These are phyloP conservation scores for Phaeotremella skinneri DNA, from an alignment of 768 basidiomycete species.

Conservation along the genomic window DNA sequence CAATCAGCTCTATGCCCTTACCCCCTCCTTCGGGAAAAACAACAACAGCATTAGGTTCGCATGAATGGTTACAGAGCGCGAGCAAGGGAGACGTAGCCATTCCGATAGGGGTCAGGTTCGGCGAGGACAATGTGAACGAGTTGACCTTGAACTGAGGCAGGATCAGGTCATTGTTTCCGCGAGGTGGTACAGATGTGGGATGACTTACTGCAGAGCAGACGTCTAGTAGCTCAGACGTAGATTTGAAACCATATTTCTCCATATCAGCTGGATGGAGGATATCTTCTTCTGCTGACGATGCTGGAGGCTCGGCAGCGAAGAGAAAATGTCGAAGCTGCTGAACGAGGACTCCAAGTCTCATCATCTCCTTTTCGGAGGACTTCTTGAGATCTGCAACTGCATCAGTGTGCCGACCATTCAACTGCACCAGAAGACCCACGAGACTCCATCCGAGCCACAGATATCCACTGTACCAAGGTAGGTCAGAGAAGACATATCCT, in stretches of 20 bases:
- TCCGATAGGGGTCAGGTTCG: slow-evolving; percentile 75
- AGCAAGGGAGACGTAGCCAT: slow-evolving; percentile 74
- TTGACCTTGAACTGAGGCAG: slow-evolving; percentile 77
- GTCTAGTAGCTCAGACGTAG: slow-evolving; percentile 37
- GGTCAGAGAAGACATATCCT: slow-evolving; percentile 2
- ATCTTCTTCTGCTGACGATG: slow-evolving; percentile 8
- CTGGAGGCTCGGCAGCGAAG: slow-evolving; percentile 22
- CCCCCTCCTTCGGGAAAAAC: slow-evolving; percentile 70
- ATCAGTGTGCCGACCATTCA: neutral
- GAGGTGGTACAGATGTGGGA: neutral
- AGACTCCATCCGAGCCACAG: slow-evolving; percentile 70
- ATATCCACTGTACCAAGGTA: slow-evolving; percentile 55
- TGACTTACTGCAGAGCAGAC: slow-evolving; percentile 46
- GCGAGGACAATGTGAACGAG: slow-evolving; percentile 78
- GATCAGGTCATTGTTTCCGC: too few relatives aligned
- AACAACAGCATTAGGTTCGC: slow-evolving; percentile 69
- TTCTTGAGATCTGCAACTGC: slow-evolving; percentile 50
- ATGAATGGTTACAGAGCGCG: slow-evolving; percentile 76
- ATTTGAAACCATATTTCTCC: slow-evolving; percentile 30
- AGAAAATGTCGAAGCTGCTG: slow-evolving; percentile 46
- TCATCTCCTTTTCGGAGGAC: slow-evolving; percentile 23
- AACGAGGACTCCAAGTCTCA: slow-evolving; percentile 39
- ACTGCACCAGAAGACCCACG: slow-evolving; percentile 58
- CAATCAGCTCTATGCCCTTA: slow-evolving; percentile 64
- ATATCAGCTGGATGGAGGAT: slow-evolving; percentile 22